These are phyloP conservation scores for Diaporthe nobilis DNA, from an alignment of 2,329 filamentous ascomycete species.

Conservation along the genomic window DNA sequence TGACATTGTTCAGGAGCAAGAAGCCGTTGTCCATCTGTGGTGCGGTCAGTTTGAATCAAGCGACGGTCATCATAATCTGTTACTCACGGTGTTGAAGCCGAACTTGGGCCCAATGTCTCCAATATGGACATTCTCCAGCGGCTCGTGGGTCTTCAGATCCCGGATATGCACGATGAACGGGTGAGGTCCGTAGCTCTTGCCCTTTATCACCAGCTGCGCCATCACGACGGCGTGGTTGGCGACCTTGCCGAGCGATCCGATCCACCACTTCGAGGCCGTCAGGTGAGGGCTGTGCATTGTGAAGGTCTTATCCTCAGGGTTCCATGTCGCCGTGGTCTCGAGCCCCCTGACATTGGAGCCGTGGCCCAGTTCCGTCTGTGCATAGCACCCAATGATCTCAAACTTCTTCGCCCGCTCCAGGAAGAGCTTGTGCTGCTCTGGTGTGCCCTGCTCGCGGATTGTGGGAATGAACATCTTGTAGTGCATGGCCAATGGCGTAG, in stretches of 20 bases:
- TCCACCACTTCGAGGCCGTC: constrained; percentile 89
- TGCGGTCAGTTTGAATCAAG: background rate
- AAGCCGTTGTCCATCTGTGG: constrained; percentile 82
- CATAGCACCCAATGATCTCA: constrained; percentile 83
- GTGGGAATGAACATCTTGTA: constrained; percentile 69
- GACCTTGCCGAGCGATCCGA: constrained; percentile 81
- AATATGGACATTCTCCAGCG: constrained; percentile 78
- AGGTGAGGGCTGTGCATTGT: constrained; percentile 80
- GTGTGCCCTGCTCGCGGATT: constrained; percentile 78
- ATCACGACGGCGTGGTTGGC: constrained; percentile 86
- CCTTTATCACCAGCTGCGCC: constrained; percentile 79
- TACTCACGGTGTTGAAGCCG: constrained; percentile 76
- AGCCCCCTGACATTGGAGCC: constrained; percentile 82
- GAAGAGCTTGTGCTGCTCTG: constrained; percentile 81
- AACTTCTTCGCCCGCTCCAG: constrained; percentile 78
- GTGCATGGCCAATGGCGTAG: constrained; percentile 81
- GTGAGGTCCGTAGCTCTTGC: constrained; percentile 80
- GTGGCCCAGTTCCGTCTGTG: constrained; percentile 85
- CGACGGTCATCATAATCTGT: fast-evolving
- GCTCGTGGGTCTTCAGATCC: constrained; percentile 78
- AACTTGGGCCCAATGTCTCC: constrained; percentile 88
- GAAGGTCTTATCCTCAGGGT: constrained; percentile 80
- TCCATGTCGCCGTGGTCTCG: constrained; percentile 82
- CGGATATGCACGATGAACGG: constrained; percentile 84
- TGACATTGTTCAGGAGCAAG: constrained; percentile 81